A percentile compares a stretch with the other conserved stretches of the same genome.
Conservation (phyloP, 257 asterid genomes). For the Nicotiana benthamiana region DNA sequence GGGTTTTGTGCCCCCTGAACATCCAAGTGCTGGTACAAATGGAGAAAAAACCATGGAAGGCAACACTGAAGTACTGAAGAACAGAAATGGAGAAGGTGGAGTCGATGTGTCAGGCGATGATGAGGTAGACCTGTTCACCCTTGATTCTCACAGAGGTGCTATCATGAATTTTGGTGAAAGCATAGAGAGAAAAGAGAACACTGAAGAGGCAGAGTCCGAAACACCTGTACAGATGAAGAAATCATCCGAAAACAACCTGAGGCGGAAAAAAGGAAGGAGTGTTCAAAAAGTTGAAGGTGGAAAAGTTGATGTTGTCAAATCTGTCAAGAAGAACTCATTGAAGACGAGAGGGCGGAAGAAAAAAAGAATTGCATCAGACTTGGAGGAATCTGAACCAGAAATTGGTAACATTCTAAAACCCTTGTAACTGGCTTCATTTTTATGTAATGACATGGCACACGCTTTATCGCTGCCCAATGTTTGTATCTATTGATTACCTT, state of each 20-base stretch:
- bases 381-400: slow-evolving; percentile 26
- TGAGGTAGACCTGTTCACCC: slow-evolving; percentile 18
- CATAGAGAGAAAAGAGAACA: slow-evolving; percentile 19
- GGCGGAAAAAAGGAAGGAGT: not conserved
- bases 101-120: slow-evolving; percentile 17
- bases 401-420: slow-evolving; percentile 36
- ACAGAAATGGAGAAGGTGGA: slow-evolving; percentile 18
- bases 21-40: slow-evolving; percentile 6
- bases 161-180: slow-evolving; percentile 13
- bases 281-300: slow-evolving; percentile 17
- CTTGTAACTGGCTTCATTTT: not conserved
- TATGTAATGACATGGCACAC: not conserved
- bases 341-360: not conserved
- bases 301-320: slow-evolving; percentile 7
- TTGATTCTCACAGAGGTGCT: slow-evolving; percentile 13
- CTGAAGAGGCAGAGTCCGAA: not conserved
- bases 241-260: not conserved
- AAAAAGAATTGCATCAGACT: not conserved
- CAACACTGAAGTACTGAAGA: slow-evolving; percentile 15
- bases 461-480: not conserved
- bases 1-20: slow-evolving; percentile 43
- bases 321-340: slow-evolving; percentile 9
- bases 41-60: slow-evolving; percentile 11
- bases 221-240: slow-evolving; percentile 15
- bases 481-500: not conserved